Conservation (phyloP, 148 eudicot species). For the Rhododendron ferrugineum region DNA sequence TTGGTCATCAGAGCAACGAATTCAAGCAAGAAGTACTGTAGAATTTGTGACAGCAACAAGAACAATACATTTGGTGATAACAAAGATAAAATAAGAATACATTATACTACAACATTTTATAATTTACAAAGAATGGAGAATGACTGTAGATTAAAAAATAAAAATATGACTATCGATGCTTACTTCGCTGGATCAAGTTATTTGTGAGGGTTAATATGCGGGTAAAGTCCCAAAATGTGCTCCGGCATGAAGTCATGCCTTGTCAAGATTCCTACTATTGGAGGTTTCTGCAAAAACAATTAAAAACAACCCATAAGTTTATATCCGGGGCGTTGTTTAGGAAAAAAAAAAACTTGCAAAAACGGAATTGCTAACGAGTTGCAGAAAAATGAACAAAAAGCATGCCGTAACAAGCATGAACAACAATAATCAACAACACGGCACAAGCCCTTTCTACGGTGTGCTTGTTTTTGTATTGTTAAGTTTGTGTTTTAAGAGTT, state of each 20-base stretch:
- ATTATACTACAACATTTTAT: too few species aligned
- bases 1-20: background rate
- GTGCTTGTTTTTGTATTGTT: background rate
- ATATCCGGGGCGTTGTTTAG: background rate
- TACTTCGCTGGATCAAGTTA: slow-evolving; percentile 12
- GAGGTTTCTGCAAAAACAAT: slow-evolving; percentile 48
- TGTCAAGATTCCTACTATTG: slow-evolving; percentile 60
- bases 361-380: background rate
- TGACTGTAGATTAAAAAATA: background rate
- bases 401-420: background rate
- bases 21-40: background rate
- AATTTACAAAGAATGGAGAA: background rate
- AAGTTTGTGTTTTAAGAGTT: background rate
- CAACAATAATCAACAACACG: background rate
- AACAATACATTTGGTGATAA: background rate
- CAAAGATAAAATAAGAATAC: too few species aligned
- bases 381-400: background rate
- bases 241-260: slow-evolving; percentile 71
- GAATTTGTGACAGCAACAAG: background rate
- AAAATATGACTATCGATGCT: background rate
- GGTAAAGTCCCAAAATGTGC: slow-evolving; percentile 63
- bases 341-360: background rate
- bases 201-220: slow-evolving; percentile 34
- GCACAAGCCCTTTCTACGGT: background rate
- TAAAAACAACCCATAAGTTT: background rate